Conservation (phyloP, 148 eudicot genomes). For the Hydrangea macrophylla region DNA sequence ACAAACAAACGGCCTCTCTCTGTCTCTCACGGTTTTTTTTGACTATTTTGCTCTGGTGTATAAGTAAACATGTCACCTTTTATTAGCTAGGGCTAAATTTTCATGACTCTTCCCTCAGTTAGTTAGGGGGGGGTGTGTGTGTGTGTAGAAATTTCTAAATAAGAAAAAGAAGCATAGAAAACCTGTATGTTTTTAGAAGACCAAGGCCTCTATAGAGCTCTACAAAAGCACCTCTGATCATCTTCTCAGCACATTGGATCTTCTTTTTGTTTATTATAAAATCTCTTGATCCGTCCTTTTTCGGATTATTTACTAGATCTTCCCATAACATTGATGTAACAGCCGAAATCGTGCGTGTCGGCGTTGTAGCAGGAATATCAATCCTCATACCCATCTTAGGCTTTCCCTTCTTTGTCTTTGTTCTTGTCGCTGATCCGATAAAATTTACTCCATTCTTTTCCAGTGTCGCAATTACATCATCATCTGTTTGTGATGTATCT, state of each 20-base stretch:
- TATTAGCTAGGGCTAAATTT: too few relatives aligned
- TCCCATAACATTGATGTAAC: conserved; percentile 80
- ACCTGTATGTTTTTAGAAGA: conserved; percentile 87
- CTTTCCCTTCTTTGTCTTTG: conserved; percentile 65
- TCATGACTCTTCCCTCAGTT: too few relatives aligned
- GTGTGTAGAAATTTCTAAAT: too few relatives aligned
- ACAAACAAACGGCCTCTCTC: background rate
- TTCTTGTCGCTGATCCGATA: conserved; percentile 37
- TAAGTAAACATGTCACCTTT: too few relatives aligned
- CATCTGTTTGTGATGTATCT: conserved; percentile 55
- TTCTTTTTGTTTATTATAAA: conserved; percentile 69
- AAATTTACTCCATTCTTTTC: conserved; percentile 69
- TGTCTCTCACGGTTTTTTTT: too few relatives aligned
- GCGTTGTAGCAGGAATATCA: conserved; percentile 67
- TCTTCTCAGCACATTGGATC: conserved; percentile 87
- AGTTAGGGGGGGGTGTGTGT: too few relatives aligned
- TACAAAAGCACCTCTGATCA: conserved; percentile 87
- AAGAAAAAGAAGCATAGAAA: background rate
- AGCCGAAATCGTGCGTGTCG: conserved; percentile 62
- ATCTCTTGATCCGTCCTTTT: conserved; percentile 58
- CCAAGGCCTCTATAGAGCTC: conserved; percentile 93
- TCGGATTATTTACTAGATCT: conserved; percentile 65
- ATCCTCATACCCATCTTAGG: conserved; percentile 66
- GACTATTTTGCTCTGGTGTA: too few relatives aligned
- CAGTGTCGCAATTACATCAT: conserved; percentile 72